These are phyloP conservation scores for Musa acuminata DNA, from an alignment of 176 grass and related monocot genomes.

Conservation along the genomic window DNA sequence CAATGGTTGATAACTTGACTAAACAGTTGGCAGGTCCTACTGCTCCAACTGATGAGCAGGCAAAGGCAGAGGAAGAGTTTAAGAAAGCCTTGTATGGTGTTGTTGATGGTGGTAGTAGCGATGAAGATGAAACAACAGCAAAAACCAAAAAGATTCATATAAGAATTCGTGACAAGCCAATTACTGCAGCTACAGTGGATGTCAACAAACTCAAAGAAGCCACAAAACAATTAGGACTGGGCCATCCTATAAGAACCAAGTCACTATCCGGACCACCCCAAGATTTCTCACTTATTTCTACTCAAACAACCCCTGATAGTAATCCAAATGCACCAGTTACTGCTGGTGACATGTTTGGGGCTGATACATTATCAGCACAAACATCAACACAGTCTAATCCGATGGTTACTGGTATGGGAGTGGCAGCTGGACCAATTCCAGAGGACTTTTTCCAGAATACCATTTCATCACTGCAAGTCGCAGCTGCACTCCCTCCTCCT, in stretches of 20 bases:
- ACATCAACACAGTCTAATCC: conserved; percentile 24
- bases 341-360: conserved; percentile 59
- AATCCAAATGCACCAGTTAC: conserved; percentile 35
- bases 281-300: conserved; percentile 33
- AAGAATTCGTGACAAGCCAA: conserved; percentile 77
- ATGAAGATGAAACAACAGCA: conserved; percentile 63
- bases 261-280: conserved; percentile 54
- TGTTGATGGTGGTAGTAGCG: conserved; percentile 88
- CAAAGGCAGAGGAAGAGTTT: conserved; percentile 86
- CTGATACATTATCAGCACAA: conserved; percentile 44
- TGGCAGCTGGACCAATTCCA: conserved; percentile 68
- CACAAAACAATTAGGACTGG: conserved; percentile 80
- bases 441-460: conserved; percentile 99
- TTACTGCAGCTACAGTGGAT: conserved; percentile 51
- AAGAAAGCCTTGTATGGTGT: conserved; percentile 83
- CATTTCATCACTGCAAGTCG: conserved; percentile 82
- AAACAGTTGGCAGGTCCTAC: conserved; percentile 60
- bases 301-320: conserved; percentile 31
- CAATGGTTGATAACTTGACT: conserved; percentile 59
- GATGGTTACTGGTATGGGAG: conserved; percentile 54
- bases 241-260: conserved; percentile 62
- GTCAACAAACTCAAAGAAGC: conserved; percentile 94
- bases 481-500: conserved; percentile 50
- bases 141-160: conserved; percentile 85
- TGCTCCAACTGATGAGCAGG: conserved; percentile 71